Base-by-base conservation (phyloP, 2,329 filamentous ascomycete species). In the Aspergillus alliaceus region DNA sequence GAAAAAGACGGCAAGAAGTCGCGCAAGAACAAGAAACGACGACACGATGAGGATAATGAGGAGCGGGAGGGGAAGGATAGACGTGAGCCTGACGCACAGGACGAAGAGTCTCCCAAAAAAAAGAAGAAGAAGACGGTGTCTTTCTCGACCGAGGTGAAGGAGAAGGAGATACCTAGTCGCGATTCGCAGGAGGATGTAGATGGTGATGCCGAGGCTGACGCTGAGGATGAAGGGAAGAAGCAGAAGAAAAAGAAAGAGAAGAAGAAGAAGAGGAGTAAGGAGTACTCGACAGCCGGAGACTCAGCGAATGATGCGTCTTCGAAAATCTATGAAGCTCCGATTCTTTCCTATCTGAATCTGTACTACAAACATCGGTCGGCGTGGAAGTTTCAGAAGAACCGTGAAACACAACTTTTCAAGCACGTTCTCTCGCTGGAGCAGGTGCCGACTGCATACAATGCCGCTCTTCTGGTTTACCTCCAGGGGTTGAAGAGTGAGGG, bases 321-420 rank as follows among this genome's bases (percentile, higher is more conserved):
- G n/a, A 51, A 68, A 32, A 55, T 66, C 47, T 66, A 72, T 55
- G 71, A 73, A 46, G 64, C 70, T 6, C 83, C 87, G 14, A 88
- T 91, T 57, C 80, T 96, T 15, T 81, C 85, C 53, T 97, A 97
- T 72, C 83, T 97, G 44, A 82, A 82, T 47, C 86, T 88, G 70
- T 96, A 92, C 82, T 82, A 90, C 75, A 83, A 82, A 54, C 83
- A 86, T 59, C 86, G 86, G 57, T 79, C 82, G 9, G 81, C 80
- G 65, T 98, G 93, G 93, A 97, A 96, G 75, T 98, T 97, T 80
- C 96, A 96, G 79, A 97, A 97, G 78, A 93, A 91, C 66, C 86
- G 91, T 70, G 93, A 97, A 75, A 90, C 88, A 53, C 86, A 90
- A 65, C 80, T 97, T 12, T 84, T 97, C 70, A 93, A 95, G 73